These are phyloP conservation scores for Moesziomyces sp. DNA, from an alignment of 1,284 basidiomycete species.

Conservation along the genomic window DNA sequence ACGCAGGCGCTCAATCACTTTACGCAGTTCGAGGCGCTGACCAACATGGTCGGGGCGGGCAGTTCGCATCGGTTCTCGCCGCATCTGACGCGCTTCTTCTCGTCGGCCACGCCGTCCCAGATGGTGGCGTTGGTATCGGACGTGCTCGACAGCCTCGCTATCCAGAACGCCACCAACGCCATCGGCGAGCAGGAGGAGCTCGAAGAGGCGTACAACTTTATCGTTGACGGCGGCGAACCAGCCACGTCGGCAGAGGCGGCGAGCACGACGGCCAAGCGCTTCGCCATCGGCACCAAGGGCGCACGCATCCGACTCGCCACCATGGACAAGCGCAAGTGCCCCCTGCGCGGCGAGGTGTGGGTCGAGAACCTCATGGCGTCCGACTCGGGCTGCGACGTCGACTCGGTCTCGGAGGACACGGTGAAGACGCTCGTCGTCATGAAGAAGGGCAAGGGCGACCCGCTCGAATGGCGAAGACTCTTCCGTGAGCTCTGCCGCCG, in stretches of 20 bases:
- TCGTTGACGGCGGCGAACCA: conserved; percentile 37
- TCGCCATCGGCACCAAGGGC: conserved; percentile 47
- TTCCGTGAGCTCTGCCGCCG: conserved; percentile 57
- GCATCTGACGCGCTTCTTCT: conserved; percentile 66
- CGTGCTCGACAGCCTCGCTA: conserved; percentile 45
- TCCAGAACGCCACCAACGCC: conserved; percentile 49
- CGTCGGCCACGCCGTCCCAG: conserved; percentile 32
- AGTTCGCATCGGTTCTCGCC: conserved; percentile 56
- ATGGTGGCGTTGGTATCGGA: conserved; percentile 40
- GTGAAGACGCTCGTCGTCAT: conserved; percentile 61
- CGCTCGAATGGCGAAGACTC: conserved; percentile 68
- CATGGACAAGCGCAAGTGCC: conserved; percentile 65
- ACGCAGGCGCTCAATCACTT: conserved; percentile 62
- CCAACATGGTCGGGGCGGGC: conserved; percentile 24
- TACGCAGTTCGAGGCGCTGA: conserved; percentile 54
- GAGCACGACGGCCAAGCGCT: conserved; percentile 17
- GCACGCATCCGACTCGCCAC: conserved; percentile 58
- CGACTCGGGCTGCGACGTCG: conserved; percentile 16
- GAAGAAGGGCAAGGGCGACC: conserved; percentile 67
- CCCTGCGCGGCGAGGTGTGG: conserved; percentile 60
- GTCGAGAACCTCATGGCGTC: conserved; percentile 50
- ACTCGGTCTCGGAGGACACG: conserved; percentile 4
- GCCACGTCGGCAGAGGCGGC: conserved; percentile 5
- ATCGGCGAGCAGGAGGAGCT: conserved; percentile 59
- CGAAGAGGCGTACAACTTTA: conserved; percentile 49